phyloP scores from a whole-genome alignment of 805 yeast genomes.

The Starmerella vitae region DNA sequence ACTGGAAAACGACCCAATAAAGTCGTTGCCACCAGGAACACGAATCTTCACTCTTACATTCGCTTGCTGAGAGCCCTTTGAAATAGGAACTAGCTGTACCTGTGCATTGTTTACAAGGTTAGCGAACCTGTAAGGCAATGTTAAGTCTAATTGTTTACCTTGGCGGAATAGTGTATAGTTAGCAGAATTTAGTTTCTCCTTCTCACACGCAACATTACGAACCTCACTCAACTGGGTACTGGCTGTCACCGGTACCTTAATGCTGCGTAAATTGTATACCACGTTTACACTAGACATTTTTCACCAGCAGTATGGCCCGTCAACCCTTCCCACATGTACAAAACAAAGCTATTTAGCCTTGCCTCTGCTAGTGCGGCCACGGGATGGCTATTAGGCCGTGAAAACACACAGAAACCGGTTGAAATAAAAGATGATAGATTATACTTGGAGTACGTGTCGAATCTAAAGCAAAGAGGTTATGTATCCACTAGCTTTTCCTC shows the following conservation, averaged over 20 bases:
- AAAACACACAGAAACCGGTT: not conserved
- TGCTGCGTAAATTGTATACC: constrained; percentile 3
- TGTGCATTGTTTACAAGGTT: constrained; percentile 19
- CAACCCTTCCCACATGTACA: not conserved
- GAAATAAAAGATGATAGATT: not conserved
- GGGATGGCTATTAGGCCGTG: not conserved
- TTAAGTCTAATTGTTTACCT: constrained; percentile 18
- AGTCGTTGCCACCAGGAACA: constrained; percentile 11
- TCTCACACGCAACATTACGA: constrained; percentile 17
- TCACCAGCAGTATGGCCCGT: not conserved
- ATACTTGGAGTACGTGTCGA: not conserved
- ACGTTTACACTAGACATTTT: not conserved
- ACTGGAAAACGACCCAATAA: constrained; percentile 13
- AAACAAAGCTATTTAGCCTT: not conserved
- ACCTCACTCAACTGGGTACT: constrained; percentile 15
- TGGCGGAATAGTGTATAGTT: constrained; percentile 12
- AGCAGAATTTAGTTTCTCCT: constrained; percentile 2
- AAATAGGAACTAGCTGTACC: constrained; percentile 8
- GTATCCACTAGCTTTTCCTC: not conserved
- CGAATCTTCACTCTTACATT: constrained; percentile 17
- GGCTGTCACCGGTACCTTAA: constrained; percentile 17
- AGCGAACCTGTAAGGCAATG: constrained; percentile 17
- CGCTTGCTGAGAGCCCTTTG: not conserved
- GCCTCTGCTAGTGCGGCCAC: not conserved
- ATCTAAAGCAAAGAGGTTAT: not conserved